A percentile compares a stretch with the other conserved stretches of the same genome.
phyloP scores from a whole-genome alignment of 2,329 filamentous ascomycete species.

The Talaromyces sp. region DNA sequence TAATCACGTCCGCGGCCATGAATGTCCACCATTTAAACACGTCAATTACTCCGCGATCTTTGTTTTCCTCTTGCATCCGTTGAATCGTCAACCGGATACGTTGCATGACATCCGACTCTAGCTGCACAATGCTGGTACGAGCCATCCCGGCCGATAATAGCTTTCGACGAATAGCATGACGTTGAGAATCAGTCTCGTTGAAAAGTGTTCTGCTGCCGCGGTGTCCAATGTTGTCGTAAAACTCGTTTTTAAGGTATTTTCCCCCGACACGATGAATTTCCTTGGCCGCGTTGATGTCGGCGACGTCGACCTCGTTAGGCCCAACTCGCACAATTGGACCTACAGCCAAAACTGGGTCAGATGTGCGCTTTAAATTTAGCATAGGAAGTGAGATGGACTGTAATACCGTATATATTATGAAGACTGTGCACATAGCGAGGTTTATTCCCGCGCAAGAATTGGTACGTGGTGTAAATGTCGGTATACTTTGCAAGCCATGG shows the following conservation, averaged over 20 bases:
- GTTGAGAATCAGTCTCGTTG: conserved; percentile 33
- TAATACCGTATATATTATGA: conserved; percentile 18
- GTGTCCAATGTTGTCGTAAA: conserved; percentile 22
- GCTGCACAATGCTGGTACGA: conserved; percentile 17
- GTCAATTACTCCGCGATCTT: conserved; percentile 35
- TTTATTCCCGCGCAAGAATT: conserved; percentile 1
- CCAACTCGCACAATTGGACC: conserved; percentile 28
- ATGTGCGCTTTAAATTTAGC: not conserved
- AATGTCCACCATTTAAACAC: conserved; percentile 52
- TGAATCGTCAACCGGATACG: conserved; percentile 39
- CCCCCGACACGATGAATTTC: conserved; percentile 31
- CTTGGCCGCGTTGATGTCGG: conserved; percentile 28
- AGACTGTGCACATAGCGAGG: conserved; percentile 16
- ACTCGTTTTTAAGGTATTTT: conserved; percentile 28
- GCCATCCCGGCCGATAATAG: conserved; percentile 34
- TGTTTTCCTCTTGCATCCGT: conserved; percentile 42
- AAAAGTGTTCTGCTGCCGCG: conserved; percentile 32
- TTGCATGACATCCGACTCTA: conserved; percentile 37
- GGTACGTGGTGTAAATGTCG: not conserved
- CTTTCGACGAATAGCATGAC: conserved; percentile 37
- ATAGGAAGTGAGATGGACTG: too few species aligned
- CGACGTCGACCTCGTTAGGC: conserved; percentile 28
- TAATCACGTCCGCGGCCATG: conserved; percentile 52
- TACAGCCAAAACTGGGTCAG: conserved; percentile 3
- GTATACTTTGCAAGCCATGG: conserved; percentile 4